Conservation (phyloP, 129 eudicot genomes). For the Flaveria ramosissima region DNA sequence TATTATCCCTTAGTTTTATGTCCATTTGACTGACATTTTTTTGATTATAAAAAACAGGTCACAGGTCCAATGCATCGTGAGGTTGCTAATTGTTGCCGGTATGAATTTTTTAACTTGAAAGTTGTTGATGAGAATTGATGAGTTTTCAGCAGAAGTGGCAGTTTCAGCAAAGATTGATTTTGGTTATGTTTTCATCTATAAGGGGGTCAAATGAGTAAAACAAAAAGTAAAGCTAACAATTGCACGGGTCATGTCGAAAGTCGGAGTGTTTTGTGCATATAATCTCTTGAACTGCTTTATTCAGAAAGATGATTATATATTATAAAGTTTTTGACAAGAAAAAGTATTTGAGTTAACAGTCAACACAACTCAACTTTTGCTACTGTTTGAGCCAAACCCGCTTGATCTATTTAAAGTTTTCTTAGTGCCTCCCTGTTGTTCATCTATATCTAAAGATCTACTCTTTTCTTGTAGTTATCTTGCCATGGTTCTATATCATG, state of each 20-base stretch:
- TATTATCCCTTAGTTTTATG: neutral
- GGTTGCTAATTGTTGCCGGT: constrained; percentile 98
- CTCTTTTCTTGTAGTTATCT: constrained; percentile 45
- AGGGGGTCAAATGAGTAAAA: neutral
- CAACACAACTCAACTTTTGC: neutral
- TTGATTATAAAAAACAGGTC: constrained; percentile 55
- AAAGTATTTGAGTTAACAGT: neutral
- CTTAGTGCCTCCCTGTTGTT: neutral
- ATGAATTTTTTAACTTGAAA: constrained; percentile 11
- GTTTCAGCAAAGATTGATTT: neutral
- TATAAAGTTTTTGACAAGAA: neutral
- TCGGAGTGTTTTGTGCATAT: neutral
- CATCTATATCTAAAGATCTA: neutral
- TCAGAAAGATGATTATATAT: neutral
- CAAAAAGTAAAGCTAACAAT: neutral
- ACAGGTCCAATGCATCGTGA: constrained; percentile 99
- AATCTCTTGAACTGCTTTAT: neutral
- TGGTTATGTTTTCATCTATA: neutral
- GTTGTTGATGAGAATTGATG: neutral
- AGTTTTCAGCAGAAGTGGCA: neutral
- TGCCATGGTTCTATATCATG: constrained; percentile 81
- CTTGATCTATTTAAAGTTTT: neutral
- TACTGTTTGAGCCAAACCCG: neutral
- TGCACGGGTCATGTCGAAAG: neutral
- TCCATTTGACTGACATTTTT: neutral